phyloP scores from a whole-genome alignment of 2,329 filamentous ascomycete species.

The Dryadomyces sulphureus region DNA sequence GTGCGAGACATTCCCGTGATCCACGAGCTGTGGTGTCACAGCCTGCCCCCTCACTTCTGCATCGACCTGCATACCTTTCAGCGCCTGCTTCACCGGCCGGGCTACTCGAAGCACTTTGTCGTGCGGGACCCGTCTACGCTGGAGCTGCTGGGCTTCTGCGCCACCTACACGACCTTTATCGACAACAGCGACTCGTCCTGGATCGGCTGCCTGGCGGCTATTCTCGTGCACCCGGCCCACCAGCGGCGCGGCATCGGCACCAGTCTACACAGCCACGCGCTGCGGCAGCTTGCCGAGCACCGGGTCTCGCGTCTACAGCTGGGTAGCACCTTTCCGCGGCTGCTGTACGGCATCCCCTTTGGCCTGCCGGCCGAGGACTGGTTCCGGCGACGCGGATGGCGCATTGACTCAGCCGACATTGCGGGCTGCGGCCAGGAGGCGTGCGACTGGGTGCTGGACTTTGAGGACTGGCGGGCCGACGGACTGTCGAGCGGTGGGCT shows the following conservation, averaged over 20 bases:
- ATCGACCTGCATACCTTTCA: constrained; percentile 27
- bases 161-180: constrained; percentile 43
- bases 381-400: constrained; percentile 41
- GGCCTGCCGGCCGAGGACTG: constrained; percentile 29
- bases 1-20: constrained; percentile 24
- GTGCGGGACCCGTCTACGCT: constrained; percentile 30
- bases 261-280: constrained; percentile 35
- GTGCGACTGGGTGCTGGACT: constrained; percentile 38
- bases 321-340: constrained; percentile 42
- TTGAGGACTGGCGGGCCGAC: constrained; percentile 31
- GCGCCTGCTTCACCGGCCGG: constrained; percentile 34
- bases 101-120: constrained; percentile 42
- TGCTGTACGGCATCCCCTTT: constrained; percentile 37
- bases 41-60: constrained; percentile 29
- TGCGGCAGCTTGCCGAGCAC: constrained; percentile 31
- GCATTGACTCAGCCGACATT: constrained; percentile 22
- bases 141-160: constrained; percentile 40
- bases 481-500: constrained; percentile 25
- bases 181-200: constrained; percentile 35
- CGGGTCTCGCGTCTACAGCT: constrained; percentile 38
- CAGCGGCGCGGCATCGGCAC: constrained; percentile 35
- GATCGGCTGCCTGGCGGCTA: constrained; percentile 38
- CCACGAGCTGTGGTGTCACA: constrained; percentile 31
- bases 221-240: constrained; percentile 35
- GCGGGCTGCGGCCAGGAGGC: constrained; percentile 34